These are phyloP conservation scores for Didymella exigua DNA, from an alignment of 2,329 filamentous ascomycete genomes.

Conservation along the genomic window DNA sequence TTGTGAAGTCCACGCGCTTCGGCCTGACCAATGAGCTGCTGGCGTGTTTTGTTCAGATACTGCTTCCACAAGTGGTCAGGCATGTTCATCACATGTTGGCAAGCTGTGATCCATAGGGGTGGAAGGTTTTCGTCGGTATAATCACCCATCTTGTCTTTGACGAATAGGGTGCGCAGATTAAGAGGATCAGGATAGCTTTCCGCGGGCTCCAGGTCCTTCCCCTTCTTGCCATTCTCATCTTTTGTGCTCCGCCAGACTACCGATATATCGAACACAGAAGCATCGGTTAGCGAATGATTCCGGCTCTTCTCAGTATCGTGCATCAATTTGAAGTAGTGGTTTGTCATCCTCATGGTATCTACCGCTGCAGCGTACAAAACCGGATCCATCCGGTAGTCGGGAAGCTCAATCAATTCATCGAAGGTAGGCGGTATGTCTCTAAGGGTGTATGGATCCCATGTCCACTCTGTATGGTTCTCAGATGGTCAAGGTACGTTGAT, in stretches of 20 bases:
- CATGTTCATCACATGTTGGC: background rate
- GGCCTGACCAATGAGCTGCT: background rate
- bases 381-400: background rate
- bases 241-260: background rate
- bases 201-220: background rate
- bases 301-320: background rate
- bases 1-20: background rate
- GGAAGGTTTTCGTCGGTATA: background rate
- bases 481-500: background rate
- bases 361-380: background rate
- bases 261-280: background rate
- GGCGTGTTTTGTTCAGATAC: background rate
- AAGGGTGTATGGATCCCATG: background rate
- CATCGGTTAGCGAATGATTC: background rate
- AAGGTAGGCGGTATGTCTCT: background rate
- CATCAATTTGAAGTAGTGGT: background rate
- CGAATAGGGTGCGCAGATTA: background rate
- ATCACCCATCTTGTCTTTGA: background rate
- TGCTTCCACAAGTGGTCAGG: background rate
- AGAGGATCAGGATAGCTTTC: background rate
- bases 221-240: background rate
- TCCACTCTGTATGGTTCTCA: background rate
- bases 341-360: background rate
- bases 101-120: background rate
- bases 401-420: background rate